phyloP scores from a whole-genome alignment of 148 eudicot species.

The Dianthus caryophyllus region DNA sequence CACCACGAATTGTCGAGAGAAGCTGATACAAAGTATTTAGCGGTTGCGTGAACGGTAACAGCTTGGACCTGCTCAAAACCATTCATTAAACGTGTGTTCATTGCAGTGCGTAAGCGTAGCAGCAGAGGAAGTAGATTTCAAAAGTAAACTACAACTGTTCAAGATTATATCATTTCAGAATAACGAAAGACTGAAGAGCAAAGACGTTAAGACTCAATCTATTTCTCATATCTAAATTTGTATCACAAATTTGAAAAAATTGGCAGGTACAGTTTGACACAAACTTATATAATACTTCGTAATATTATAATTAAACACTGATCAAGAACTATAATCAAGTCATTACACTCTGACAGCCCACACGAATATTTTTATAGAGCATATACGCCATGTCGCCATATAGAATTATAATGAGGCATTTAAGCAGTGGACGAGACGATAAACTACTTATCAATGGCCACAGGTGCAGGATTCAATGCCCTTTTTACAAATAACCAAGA shows the following conservation, averaged over 20 bases:
- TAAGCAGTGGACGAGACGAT: not conserved
- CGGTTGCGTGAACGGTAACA: slow-evolving; percentile 86
- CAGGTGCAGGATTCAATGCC: not conserved
- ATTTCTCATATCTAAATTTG: not conserved
- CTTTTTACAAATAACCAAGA: not conserved
- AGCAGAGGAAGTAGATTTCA: not conserved
- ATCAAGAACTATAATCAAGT: not conserved
- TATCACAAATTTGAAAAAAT: not conserved
- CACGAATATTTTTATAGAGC: not conserved
- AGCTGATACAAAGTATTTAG: slow-evolving; percentile 78
- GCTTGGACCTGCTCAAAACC: slow-evolving; percentile 70
- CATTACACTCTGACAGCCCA: not conserved
- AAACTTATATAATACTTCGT: too few relatives aligned
- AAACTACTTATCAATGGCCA: not conserved
- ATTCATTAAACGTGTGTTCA: not conserved
- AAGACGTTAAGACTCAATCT: not conserved
- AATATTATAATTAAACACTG: not conserved
- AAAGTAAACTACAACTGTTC: not conserved
- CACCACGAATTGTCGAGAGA: slow-evolving; percentile 95
- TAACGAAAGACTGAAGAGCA: not conserved
- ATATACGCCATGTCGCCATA: too few relatives aligned
- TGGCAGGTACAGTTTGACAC: too few relatives aligned
- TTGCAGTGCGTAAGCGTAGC: not conserved
- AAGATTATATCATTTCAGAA: not conserved
- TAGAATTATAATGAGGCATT: not conserved